A percentile compares a stretch with the other conserved stretches of the same genome.
Evolutionary conservation across 108 stramenopile genomes (phyloP).

Genomic region (Pelagomonas calceolata): DNA sequence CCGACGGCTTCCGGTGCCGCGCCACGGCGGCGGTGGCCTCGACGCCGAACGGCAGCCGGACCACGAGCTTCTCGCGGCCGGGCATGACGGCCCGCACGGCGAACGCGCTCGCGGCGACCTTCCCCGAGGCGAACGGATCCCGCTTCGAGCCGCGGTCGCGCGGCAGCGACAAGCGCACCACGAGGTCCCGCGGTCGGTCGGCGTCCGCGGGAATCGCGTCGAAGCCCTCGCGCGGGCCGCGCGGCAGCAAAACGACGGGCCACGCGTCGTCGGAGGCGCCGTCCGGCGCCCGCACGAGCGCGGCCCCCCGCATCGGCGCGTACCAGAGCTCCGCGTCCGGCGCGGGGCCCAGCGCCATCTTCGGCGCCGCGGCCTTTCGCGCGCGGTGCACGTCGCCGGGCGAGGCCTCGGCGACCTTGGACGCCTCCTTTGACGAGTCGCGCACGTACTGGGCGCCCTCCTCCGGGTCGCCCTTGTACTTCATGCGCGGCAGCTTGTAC

Average conservation of each 20-base stretch:
- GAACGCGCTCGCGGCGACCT: constrained; percentile 1
- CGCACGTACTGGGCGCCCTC: constrained; percentile 2
- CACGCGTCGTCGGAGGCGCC: neutral
- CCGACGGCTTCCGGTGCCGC: neutral
- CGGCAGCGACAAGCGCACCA: neutral
- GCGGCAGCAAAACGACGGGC: constrained; percentile 5
- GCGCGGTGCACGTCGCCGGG: too few species aligned
- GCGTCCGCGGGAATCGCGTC: neutral
- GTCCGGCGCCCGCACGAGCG: neutral
- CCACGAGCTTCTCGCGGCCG: neutral
- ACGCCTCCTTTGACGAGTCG: neutral
- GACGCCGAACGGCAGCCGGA: constrained; percentile 1
- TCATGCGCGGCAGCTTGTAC: constrained; percentile 45
- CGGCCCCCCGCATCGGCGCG: neutral
- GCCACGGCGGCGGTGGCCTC: neutral
- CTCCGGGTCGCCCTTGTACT: constrained; percentile 32
- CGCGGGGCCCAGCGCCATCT: too few species aligned
- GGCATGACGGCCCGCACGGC: neutral
- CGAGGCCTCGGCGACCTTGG: neutral
- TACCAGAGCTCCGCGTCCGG: too few species aligned
- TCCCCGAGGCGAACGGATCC: neutral
- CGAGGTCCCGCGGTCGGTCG: neutral
- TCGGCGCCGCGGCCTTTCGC: too few species aligned
- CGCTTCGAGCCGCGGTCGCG: too few species aligned
- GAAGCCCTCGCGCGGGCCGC: neutral